Evolutionary conservation across 352 stramenopile species (phyloP).

Genomic region (Pythium diclinum): DNA sequence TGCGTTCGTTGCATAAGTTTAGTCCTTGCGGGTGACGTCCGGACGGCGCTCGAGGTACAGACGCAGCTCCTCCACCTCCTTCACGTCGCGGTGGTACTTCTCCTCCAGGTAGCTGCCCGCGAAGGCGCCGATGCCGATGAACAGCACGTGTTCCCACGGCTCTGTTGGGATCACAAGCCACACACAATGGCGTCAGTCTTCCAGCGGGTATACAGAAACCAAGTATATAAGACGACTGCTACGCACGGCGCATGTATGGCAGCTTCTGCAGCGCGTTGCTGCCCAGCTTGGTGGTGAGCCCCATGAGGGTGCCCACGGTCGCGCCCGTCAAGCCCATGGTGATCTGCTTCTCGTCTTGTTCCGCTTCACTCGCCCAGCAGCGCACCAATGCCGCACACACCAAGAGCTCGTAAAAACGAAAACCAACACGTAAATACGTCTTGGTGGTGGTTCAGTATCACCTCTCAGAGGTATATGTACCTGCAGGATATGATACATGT

Average conservation of each 20-base stretch:
- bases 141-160: slow-evolving; percentile 77
- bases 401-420: slow-evolving; percentile 3
- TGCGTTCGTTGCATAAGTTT: slow-evolving; percentile 26
- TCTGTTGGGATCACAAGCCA: slow-evolving; percentile 32
- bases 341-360: slow-evolving; percentile 14
- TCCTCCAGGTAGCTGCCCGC: slow-evolving; percentile 65
- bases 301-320: slow-evolving; percentile 63
- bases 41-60: slow-evolving; percentile 64
- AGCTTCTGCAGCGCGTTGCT: slow-evolving; percentile 84
- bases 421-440: neutral
- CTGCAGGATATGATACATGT: neutral
- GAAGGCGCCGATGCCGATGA: slow-evolving; percentile 61
- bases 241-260: slow-evolving; percentile 81
- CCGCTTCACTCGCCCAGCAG: slow-evolving; percentile 7
- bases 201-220: neutral
- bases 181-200: neutral
- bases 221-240: neutral
- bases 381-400: slow-evolving; percentile 16
- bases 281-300: slow-evolving; percentile 78
- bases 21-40: slow-evolving; percentile 48
- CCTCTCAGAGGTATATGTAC: neutral
- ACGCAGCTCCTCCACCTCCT: slow-evolving; percentile 75
- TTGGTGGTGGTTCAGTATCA: too few species aligned
- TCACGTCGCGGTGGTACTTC: slow-evolving; percentile 69
- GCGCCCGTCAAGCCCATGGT: slow-evolving; percentile 73